phyloP scores from a whole-genome alignment of 441 rosid genomes.

The Populus trichocarpa region DNA sequence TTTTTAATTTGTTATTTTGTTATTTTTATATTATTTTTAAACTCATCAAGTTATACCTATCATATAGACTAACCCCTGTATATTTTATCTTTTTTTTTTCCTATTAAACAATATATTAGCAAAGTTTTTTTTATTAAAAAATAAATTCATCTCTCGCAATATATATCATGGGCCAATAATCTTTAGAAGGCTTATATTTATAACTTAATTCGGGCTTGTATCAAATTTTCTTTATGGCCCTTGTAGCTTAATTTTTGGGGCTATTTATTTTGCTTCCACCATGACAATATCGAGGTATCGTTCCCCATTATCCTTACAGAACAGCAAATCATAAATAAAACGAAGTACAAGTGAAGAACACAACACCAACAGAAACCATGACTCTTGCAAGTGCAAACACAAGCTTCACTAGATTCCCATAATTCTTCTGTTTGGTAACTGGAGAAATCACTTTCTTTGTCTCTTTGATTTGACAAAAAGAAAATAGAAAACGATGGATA shows the following conservation, averaged over 20 bases:
- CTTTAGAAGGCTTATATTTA: not conserved
- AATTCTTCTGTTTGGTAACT: not conserved
- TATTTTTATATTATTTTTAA: too few relatives aligned
- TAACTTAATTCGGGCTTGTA: not conserved
- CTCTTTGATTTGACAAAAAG: not conserved
- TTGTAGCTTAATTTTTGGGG: not conserved
- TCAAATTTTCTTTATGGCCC: not conserved
- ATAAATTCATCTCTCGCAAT: too few relatives aligned
- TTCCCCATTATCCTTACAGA: too few relatives aligned
- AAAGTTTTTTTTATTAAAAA: too few relatives aligned
- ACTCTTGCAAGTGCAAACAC: not conserved
- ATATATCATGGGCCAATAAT: too few relatives aligned
- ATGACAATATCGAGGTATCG: too few relatives aligned
- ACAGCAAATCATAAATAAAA: not conserved
- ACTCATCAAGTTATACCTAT: too few relatives aligned
- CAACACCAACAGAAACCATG: not conserved
- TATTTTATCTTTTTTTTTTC: too few relatives aligned
- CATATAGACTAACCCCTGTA: too few relatives aligned
- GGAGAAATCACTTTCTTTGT: not conserved
- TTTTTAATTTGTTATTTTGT: too few relatives aligned
- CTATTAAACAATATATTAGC: too few relatives aligned
- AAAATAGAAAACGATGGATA: constrained; percentile 10
- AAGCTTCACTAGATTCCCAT: constrained; percentile 1
- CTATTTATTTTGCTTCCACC: not conserved
- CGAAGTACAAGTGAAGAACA: not conserved